These are phyloP conservation scores for Aspergillus candidus DNA, from an alignment of 2,329 filamentous ascomycete species.

Conservation along the genomic window DNA sequence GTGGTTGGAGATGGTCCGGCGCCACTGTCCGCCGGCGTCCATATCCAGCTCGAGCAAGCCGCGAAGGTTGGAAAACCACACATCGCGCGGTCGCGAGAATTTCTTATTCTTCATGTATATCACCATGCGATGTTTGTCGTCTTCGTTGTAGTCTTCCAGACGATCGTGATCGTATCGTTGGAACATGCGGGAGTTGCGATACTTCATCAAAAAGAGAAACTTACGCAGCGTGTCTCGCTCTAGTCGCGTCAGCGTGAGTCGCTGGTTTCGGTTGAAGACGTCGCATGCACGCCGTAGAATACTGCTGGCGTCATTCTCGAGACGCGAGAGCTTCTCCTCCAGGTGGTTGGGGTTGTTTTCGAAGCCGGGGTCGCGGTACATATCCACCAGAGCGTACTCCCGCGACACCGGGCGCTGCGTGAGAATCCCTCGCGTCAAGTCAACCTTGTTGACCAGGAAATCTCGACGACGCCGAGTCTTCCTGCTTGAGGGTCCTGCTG, in stretches of 20 bases:
- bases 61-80: slow-evolving; percentile 31
- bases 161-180: slow-evolving; percentile 32
- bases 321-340: slow-evolving; percentile 20
- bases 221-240: slow-evolving; percentile 39
- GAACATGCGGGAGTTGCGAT: slow-evolving; percentile 34
- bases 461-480: too few species aligned
- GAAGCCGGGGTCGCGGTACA: slow-evolving; percentile 25
- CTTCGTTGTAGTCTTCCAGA: slow-evolving; percentile 27
- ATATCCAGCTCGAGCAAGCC: slow-evolving; percentile 28
- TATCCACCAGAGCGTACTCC: slow-evolving; percentile 25
- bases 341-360: slow-evolving; percentile 17
- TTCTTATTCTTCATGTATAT: slow-evolving; percentile 28
- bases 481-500: background rate
- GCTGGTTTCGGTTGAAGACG: background rate
- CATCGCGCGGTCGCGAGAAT: slow-evolving; percentile 24
- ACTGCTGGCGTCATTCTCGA: slow-evolving; percentile 20
- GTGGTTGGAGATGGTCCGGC: slow-evolving; percentile 15
- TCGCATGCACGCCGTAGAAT: slow-evolving; percentile 20
- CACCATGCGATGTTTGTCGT: slow-evolving; percentile 30
- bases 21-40: slow-evolving; percentile 22
- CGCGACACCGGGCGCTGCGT: slow-evolving; percentile 15
- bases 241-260: slow-evolving; percentile 25
- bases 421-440: slow-evolving; percentile 5
- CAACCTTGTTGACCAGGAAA: too few species aligned
- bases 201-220: slow-evolving; percentile 45